Percentiles rank a stretch among this genome's conserved stretches.
Conservation (phyloP, 2,329 filamentous ascomycete species). For the Cladosporium sphaerospermum region DNA sequence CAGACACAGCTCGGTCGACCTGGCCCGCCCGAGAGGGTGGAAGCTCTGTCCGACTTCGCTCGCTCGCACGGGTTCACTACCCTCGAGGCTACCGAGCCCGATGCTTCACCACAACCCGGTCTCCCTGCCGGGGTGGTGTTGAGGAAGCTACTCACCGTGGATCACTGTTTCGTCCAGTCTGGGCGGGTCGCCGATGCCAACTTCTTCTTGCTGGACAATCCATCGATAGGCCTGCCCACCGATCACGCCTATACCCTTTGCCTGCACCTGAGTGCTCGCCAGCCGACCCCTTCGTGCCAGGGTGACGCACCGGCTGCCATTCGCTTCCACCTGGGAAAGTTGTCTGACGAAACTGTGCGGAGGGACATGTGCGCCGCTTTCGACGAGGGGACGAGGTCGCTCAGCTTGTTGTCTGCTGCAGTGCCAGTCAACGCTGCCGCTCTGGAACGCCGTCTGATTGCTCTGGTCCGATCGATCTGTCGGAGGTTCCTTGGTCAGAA, state of each 20-base stretch:
- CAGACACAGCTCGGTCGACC: neutral
- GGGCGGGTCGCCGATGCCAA: neutral
- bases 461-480: neutral
- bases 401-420: neutral
- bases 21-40: neutral
- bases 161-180: neutral
- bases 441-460: neutral
- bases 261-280: neutral
- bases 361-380: neutral
- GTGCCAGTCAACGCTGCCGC: neutral
- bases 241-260: neutral
- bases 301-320: neutral
- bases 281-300: neutral
- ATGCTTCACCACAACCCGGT: neutral
- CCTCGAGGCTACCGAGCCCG: neutral
- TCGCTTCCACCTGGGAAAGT: neutral
- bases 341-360: neutral
- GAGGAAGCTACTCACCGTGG: neutral
- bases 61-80: neutral
- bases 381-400: neutral
- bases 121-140: neutral
- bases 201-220: neutral
- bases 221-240: neutral
- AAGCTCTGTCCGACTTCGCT: neutral
- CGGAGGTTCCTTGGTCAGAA: neutral